A percentile compares a stretch with the other conserved stretches of the same genome.
phyloP scores from a whole-genome alignment of 1,139 yeast genomes.

The Taphrina sp. region DNA sequence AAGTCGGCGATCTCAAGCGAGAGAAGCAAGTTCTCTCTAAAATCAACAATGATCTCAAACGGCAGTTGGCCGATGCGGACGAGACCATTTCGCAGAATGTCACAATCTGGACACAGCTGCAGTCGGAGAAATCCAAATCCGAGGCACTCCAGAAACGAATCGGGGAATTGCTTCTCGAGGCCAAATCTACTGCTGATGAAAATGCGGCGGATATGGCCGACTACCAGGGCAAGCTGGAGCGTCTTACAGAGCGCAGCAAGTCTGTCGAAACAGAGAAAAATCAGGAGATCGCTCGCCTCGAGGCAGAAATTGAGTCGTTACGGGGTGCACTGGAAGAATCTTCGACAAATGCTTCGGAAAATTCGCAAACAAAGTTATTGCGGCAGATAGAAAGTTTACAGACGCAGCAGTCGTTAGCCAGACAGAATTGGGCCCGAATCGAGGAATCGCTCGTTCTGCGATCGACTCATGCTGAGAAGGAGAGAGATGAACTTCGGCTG shows the following conservation, averaged over 20 bases:
- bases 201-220: slow-evolving; percentile 35
- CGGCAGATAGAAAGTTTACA: slow-evolving; percentile 58
- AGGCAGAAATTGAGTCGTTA: slow-evolving; percentile 49
- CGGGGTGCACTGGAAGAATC: slow-evolving; percentile 49
- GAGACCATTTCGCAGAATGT: slow-evolving; percentile 33
- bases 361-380: slow-evolving; percentile 43
- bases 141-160: slow-evolving; percentile 39
- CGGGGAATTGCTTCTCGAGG: slow-evolving; percentile 38
- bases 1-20: slow-evolving; percentile 32
- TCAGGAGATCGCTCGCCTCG: slow-evolving; percentile 44
- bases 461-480: slow-evolving; percentile 50
- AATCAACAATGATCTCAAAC: slow-evolving; percentile 35
- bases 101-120: slow-evolving; percentile 23
- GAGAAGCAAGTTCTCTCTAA: slow-evolving; percentile 35
- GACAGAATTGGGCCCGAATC: slow-evolving; percentile 63
- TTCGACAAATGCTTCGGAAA: slow-evolving; percentile 39
- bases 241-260: slow-evolving; percentile 35
- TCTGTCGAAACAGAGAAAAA: slow-evolving; percentile 39
- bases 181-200: slow-evolving; percentile 37
- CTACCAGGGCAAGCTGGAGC: slow-evolving; percentile 36
- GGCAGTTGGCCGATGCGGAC: slow-evolving; percentile 34
- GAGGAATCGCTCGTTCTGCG: slow-evolving; percentile 56
- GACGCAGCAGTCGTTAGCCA: slow-evolving; percentile 63
- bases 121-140: slow-evolving; percentile 29
- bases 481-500: slow-evolving; percentile 36